Percentiles rank a stretch among this genome's conserved stretches.
Evolutionary conservation across 192 early-diverging fungal genomes (phyloP).

Genomic region (Entomortierella beljakovae): DNA sequence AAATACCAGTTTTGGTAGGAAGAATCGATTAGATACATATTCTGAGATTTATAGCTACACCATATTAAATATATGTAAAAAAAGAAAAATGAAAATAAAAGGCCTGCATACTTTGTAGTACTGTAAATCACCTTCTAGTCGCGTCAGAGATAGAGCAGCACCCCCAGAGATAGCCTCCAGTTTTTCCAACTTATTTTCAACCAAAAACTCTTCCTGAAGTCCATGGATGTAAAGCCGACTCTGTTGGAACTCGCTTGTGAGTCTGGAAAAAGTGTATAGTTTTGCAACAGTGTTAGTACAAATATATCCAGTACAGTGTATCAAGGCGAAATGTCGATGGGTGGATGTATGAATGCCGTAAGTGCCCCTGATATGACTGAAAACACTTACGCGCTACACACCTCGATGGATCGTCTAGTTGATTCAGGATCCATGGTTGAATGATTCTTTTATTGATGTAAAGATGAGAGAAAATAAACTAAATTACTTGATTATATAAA

Average conservation of each 20-base stretch:
- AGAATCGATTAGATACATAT: background rate
- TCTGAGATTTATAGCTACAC: background rate
- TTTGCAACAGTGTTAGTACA: background rate
- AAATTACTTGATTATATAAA: too few relatives aligned
- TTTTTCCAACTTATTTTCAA: constrained; percentile 22
- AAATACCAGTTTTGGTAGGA: background rate
- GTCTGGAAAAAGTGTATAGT: constrained; percentile 2
- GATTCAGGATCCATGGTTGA: constrained; percentile 28
- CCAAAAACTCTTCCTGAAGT: constrained; percentile 39
- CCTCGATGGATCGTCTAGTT: constrained; percentile 23
- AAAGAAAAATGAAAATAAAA: too few relatives aligned
- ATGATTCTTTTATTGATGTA: too few relatives aligned
- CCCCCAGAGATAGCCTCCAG: constrained; percentile 47
- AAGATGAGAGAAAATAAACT: too few relatives aligned
- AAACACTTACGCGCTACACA: constrained; percentile 25
- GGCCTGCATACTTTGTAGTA: constrained; percentile 35
- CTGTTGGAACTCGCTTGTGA: constrained; percentile 26
- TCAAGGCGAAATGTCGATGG: too few relatives aligned
- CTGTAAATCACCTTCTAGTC: constrained; percentile 32
- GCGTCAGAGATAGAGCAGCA: constrained; percentile 21
- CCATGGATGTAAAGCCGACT: constrained; percentile 41
- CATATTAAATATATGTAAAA: background rate
- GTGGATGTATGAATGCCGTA: too few relatives aligned
- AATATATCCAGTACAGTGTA: too few relatives aligned
- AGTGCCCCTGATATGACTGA: too few relatives aligned